Base-by-base conservation (phyloP, 2,329 filamentous ascomycete genomes). In the Fusarium multiceps region DNA sequence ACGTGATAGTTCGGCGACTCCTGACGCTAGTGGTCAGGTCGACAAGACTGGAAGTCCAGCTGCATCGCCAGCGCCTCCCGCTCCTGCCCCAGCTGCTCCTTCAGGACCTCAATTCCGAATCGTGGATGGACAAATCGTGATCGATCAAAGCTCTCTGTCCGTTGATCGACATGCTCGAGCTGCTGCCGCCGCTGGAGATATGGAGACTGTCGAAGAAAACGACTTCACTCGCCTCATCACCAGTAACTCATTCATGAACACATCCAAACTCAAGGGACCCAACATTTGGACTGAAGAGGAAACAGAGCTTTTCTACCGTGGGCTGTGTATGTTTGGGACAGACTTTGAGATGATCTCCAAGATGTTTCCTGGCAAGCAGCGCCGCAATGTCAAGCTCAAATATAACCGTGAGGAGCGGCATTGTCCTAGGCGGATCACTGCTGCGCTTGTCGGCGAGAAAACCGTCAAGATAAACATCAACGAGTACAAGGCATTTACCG, bases 261-360 rank as follows among this genome's bases (percentile, higher is more conserved):
- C 82, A 25, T 83, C 90, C 75, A 90, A 92, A 76, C 81, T 89
- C 75, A 81, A 87, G 79, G 88, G 89, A 59, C 84, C 87, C 27
- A 89, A 91, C 70, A 83, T 87, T 32, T 97, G 93, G 93, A 88
- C 85, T 51, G 84, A 87, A n/a, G 86, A 88, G 14, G 87, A 90
- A 63, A 95, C 91, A 6, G 90, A 92, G 58, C 83, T 88, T 46
- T 96, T 96, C 80, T 96, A 94, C 82, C 86, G 90, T 28, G 90
- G 89, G 2, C 84, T 97, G 3, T 82, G 85, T 60, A 92, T 91
- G 85, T 94, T 93, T 75, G 93, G 93, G 59, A 95, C 92, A 3
- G 92, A 95, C 77, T 97, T 96, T 76, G 87, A 90, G 77, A 92
- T 93, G 80, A 94, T 97, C 72, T 86, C 88, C 63, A 88, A 88